Conservation (phyloP, 2,329 filamentous ascomycete species). For the Cephalotrichum gorgonifer region DNA sequence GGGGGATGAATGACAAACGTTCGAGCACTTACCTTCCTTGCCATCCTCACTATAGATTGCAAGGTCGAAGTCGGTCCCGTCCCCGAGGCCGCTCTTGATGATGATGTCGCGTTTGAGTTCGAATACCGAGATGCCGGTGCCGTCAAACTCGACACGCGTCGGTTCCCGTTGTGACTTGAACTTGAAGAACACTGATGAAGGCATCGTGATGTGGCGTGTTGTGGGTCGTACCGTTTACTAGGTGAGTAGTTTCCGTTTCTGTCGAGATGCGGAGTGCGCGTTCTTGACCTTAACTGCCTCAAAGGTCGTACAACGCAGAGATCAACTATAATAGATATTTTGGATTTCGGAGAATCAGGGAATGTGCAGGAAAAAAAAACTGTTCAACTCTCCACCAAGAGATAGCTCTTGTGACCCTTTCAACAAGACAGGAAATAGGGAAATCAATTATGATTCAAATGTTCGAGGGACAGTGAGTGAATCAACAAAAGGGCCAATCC, state of each 20-base stretch:
- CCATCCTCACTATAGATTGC: conserved; percentile 89
- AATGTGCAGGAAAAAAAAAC: background rate
- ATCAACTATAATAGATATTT: conserved; percentile 4
- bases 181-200: conserved; percentile 98
- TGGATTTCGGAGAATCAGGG: background rate
- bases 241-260: background rate
- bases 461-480: conserved; percentile 15
- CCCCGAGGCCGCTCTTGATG: conserved; percentile 81
- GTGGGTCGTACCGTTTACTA: background rate
- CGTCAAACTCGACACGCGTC: conserved; percentile 89
- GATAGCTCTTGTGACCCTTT: background rate
- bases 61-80: conserved; percentile 93
- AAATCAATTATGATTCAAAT: conserved; percentile 44
- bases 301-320: background rate
- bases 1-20: background rate
- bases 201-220: conserved; percentile 51
- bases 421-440: conserved; percentile 10
- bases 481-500: background rate
- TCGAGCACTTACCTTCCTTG: conserved; percentile 63
- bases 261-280: background rate
- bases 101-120: conserved; percentile 99
- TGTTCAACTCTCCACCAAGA: background rate
- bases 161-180: conserved; percentile 99
- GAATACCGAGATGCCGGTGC: conserved; percentile 95
- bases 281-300: background rate